Conservation (phyloP, 1,284 basidiomycete species). For the Phlebopus sp. region DNA sequence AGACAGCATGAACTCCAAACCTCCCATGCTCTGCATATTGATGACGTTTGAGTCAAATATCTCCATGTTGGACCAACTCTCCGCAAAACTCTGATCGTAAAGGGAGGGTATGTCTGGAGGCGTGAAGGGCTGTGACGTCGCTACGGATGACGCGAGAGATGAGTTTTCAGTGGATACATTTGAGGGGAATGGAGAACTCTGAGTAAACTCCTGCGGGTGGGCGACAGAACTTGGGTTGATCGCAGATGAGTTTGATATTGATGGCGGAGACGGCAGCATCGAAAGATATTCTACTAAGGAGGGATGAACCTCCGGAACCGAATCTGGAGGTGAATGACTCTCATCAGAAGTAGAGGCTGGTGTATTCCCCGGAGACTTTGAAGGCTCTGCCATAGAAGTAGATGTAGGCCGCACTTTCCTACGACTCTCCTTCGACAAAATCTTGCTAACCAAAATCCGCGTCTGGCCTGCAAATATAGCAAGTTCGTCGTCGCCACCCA, state of each 20-base stretch:
- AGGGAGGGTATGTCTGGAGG: constrained; percentile 5
- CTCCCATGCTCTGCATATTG: constrained; percentile 10
- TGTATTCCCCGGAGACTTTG: constrained; percentile 25
- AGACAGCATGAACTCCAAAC: constrained; percentile 44
- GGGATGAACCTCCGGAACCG: constrained; percentile 55
- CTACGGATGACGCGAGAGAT: constrained; percentile 10
- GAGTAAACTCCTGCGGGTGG: constrained; percentile 16
- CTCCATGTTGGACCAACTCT: constrained; percentile 11
- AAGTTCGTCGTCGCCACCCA: constrained; percentile 59
- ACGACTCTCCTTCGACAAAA: constrained; percentile 37
- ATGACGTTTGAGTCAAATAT: constrained; percentile 14
- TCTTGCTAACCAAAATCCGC: constrained; percentile 51
- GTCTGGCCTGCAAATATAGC: constrained; percentile 67
- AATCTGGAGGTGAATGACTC: constrained; percentile 22
- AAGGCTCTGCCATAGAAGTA: constrained; percentile 11
- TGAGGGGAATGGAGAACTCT: constrained; percentile 12
- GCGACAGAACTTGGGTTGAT: constrained; percentile 3
- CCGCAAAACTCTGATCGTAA: constrained; percentile 24
- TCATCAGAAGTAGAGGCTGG: constrained; percentile 30
- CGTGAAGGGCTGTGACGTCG: constrained; percentile 11
- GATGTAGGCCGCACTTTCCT: constrained; percentile 18
- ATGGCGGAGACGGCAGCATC: constrained; percentile 34
- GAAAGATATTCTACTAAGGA: constrained; percentile 46
- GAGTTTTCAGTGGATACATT: constrained; percentile 3
- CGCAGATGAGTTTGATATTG: constrained; percentile 14